A percentile compares a stretch with the other conserved stretches of the same genome.
phyloP scores from a whole-genome alignment of 306 rosid species.

The Begonia masoniana region DNA sequence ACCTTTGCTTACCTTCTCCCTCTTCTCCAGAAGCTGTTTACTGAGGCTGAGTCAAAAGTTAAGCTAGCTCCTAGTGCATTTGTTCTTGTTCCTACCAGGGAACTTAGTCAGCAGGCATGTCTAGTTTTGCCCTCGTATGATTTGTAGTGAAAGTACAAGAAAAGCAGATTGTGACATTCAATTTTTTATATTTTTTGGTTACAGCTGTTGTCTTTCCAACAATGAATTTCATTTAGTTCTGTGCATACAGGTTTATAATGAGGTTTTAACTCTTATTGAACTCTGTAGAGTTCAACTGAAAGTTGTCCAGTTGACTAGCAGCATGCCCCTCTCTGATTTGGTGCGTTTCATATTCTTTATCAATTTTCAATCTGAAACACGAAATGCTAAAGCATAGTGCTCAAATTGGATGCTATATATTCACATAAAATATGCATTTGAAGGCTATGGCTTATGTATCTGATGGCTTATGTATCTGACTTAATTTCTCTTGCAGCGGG shows the following conservation, averaged over 20 bases:
- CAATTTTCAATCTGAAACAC: too few relatives aligned
- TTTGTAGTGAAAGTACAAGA: background rate
- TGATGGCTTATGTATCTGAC: background rate
- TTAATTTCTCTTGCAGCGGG: conserved; percentile 36
- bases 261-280: conserved; percentile 54
- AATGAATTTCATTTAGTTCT: background rate
- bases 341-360: conserved; percentile 28
- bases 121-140: background rate
- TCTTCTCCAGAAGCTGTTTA: conserved; percentile 71
- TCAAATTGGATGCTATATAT: too few relatives aligned
- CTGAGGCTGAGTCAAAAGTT: conserved; percentile 28
- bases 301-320: conserved; percentile 71
- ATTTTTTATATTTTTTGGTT: background rate
- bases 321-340: conserved; percentile 59
- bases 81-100: conserved; percentile 70
- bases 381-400: too few relatives aligned
- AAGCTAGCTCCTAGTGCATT: conserved; percentile 70
- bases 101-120: conserved; percentile 67
- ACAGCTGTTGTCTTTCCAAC: too few relatives aligned
- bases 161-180: background rate
- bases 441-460: background rate
- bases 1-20: conserved; percentile 89
- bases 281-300: conserved; percentile 64
- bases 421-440: too few relatives aligned
- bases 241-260: conserved; percentile 41